Base-by-base conservation (phyloP, 352 stramenopile species). In the Phytophthora sp. region DNA sequence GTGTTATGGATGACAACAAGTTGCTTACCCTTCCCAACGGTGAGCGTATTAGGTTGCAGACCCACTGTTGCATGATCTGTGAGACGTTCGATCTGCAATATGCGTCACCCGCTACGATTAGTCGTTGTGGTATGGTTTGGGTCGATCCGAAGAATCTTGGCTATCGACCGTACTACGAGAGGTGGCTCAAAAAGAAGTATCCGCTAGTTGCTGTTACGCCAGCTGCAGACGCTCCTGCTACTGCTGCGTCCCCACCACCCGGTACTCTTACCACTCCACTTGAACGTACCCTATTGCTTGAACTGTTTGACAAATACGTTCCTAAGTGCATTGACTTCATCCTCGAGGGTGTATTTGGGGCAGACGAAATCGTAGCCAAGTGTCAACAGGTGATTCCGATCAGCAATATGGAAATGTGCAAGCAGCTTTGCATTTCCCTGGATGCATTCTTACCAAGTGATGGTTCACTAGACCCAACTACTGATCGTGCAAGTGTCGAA, bases 1-100 rank as follows among this genome's bases (percentile, higher is more conserved):
- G 88, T 20, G 96, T 99, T 51, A 98, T 99, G 96, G 96, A 98
- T 46, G 95, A 98, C 62, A 98, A 98, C 78, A 97, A 97, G 57
- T 63, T 99, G 41, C 75, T 99, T 0, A 99, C 95, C 4, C 65
- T 99, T 6, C 95, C 95, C 3, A 99, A 99, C 62, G 96, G 96
- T 17, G 95, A 98, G 62, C 93, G 96, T 9, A 99, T 98, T 54
- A 88, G 91, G 1, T 65, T 99, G 38, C 91, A 98, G 60, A 89
- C 79, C 1, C 91, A 98, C 66, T 98, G 92, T 73, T 78, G 57
- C 18, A 96, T 99, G 77, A 96, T 98, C 46, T 98, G 94, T 59
- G 96, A 99, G 79, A 98, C 95, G 4, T 98, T 98, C 41, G 95
- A 99, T 44, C 69, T 99, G 10, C 93, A 98, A 66, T 98, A 98